Evolutionary conservation across 208 protist genomes (phyloP).

Genomic region (Leishmania braziliensis): DNA sequence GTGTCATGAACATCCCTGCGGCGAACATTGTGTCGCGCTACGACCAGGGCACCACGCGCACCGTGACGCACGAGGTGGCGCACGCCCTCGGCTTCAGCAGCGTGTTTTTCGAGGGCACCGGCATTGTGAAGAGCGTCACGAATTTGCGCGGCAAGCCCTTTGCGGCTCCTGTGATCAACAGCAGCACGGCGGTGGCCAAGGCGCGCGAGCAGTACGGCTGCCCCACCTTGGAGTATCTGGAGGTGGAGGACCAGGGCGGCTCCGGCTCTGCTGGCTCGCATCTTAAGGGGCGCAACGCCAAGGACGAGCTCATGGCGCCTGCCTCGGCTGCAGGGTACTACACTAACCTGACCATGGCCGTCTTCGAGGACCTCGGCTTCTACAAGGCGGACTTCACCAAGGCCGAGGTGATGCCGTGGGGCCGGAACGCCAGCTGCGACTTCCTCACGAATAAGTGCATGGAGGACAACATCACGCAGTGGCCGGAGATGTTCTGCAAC

Average conservation of each 20-base stretch:
- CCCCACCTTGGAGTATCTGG: slow-evolving; percentile 43
- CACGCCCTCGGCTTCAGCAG: slow-evolving; percentile 80
- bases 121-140: slow-evolving; percentile 4
- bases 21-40: slow-evolving; percentile 17
- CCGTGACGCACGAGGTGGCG: slow-evolving; percentile 74
- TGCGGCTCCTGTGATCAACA: slow-evolving; percentile 19
- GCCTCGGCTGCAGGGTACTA: slow-evolving; percentile 36
- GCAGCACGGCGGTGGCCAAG: slow-evolving; percentile 42
- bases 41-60: slow-evolving; percentile 21
- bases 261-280: slow-evolving; percentile 44
- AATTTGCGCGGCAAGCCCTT: slow-evolving; percentile 32
- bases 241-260: slow-evolving; percentile 65
- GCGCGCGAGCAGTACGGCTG: slow-evolving; percentile 82
- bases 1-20: slow-evolving; percentile 58
- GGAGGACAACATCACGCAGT: slow-evolving; percentile 31
- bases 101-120: slow-evolving; percentile 11
- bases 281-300: slow-evolving; percentile 79
- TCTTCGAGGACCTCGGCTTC: slow-evolving; percentile 78
- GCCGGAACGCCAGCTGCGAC: slow-evolving; percentile 54
- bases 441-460: slow-evolving; percentile 56
- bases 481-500: slow-evolving; percentile 59
- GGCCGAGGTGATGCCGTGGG: slow-evolving; percentile 76
- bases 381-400: slow-evolving; percentile 71
- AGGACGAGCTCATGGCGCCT: slow-evolving; percentile 83
- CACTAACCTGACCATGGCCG: slow-evolving; percentile 78